phyloP scores from a whole-genome alignment of 2,329 filamentous ascomycete genomes.

The Aspergillus sp. region DNA sequence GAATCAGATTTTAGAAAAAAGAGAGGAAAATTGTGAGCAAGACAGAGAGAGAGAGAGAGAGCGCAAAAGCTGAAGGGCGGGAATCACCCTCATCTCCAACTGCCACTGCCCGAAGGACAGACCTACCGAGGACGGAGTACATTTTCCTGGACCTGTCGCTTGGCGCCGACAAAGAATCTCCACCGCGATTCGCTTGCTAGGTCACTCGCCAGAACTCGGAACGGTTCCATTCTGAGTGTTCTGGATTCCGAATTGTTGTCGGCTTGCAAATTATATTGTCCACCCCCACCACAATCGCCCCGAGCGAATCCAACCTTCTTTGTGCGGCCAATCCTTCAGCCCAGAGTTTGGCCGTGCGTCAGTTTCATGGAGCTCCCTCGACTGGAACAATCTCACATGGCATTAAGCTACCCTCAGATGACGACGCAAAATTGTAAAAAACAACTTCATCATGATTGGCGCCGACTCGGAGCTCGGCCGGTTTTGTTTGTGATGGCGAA shows the following conservation, averaged over 20 bases:
- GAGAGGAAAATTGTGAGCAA: neutral
- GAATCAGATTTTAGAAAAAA: neutral
- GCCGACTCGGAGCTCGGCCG: neutral
- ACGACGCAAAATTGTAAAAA: neutral
- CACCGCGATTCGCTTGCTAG: neutral
- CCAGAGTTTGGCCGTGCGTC: neutral
- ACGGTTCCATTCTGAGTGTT: neutral
- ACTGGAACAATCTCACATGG: neutral
- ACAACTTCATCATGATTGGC: neutral
- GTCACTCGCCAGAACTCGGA: neutral
- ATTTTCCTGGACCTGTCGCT: neutral
- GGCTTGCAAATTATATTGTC: neutral
- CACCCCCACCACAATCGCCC: neutral
- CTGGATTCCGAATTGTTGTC: conserved; percentile 12
- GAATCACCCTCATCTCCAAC: no score
- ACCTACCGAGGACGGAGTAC: no score
- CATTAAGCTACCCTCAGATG: neutral
- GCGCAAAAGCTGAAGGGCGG: neutral
- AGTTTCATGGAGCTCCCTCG: neutral
- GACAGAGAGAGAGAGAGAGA: neutral
- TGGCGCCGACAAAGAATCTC: neutral
- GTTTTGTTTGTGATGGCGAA: neutral
- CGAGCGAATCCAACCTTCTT: neutral
- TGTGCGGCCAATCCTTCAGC: neutral
- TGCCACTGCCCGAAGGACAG: no score